Base-by-base conservation (phyloP, 2,329 filamentous ascomycete species). In the Aspergillus sp. region DNA sequence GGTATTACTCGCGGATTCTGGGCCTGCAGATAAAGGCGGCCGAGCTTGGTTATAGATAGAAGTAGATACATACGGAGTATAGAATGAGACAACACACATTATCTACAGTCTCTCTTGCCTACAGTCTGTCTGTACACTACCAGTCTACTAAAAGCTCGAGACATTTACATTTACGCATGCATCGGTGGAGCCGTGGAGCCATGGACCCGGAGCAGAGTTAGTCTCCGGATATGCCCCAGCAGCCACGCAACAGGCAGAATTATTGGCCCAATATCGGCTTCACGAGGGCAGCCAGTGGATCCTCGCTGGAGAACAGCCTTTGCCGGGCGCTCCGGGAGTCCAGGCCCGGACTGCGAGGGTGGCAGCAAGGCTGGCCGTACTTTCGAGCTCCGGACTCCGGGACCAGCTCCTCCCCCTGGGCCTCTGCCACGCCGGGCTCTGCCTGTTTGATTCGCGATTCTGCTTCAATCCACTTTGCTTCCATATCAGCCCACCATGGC, bases 1-100 rank as follows among this genome's bases (percentile, higher is more conserved):
- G 86, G 48, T 88, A 85, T 58, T 89, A 80, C 64, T 88, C 85
- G 0, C 79, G 77, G 43, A 49, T 78, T 27, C 61, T 83, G 66
- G 81, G 80, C 6, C 64, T 83, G 63, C 78, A 81, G 70, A 81
- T 83, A 49, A 80, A 80, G 69, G 78, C 72, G 0, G 47, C 75
- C 14, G 73, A 79, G 58, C 70, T 43, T 19, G 15, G 49, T 2
- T 39, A 43, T 31, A 27, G 15, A 14, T 33, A 15, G 15, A 31
- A 14, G 8, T 8, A 9, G 23, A 47, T 7, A 8, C 15, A 31
- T 31, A 0, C n/a, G 37, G 19, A 21, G 19, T 21, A 21, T 21
- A 21, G 19, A 21, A 21, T 21, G 19, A 3, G 3, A 1, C 19
- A 19, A 19, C 19, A 21, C 19, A 21, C 19, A 21, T 1, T 21